Evolutionary conservation across 768 basidiomycete genomes (phyloP).

Genomic region (Hygrocybe coccinea): DNA sequence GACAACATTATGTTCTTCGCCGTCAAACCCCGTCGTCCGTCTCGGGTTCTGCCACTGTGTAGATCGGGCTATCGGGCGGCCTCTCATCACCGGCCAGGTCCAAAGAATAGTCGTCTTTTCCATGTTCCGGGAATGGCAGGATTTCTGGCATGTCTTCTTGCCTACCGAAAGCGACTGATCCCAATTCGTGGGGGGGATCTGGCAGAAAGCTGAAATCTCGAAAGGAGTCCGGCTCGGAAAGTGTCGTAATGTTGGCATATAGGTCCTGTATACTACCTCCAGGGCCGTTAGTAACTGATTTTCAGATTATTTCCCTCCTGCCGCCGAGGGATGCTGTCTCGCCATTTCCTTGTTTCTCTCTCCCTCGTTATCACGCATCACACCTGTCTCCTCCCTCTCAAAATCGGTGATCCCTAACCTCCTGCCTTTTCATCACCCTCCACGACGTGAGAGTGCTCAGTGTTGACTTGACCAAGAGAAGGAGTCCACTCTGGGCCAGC

Average conservation of each 20-base stretch:
- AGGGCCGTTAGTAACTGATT: too few relatives aligned
- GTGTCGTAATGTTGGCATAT: not conserved
- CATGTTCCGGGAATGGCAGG: not conserved
- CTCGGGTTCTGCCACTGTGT: not conserved
- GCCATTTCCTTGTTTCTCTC: too few relatives aligned
- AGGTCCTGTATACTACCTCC: too few relatives aligned
- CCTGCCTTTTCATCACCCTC: too few relatives aligned
- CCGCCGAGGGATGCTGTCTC: too few relatives aligned
- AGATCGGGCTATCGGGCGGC: not conserved
- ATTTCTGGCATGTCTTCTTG: not conserved
- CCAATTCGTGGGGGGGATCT: slow-evolving; percentile 1
- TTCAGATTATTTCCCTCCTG: too few relatives aligned
- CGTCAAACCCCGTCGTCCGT: not conserved
- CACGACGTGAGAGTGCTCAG: too few relatives aligned
- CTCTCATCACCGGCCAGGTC: not conserved
- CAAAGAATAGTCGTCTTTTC: not conserved
- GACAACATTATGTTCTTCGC: not conserved
- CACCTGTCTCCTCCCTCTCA: too few relatives aligned
- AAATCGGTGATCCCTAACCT: too few relatives aligned
- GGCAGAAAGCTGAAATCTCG: slow-evolving; percentile 2
- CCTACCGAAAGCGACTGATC: not conserved
- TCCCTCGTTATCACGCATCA: too few relatives aligned
- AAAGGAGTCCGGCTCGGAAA: not conserved
- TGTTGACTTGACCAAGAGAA: too few relatives aligned
- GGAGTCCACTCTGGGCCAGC: too few relatives aligned